Percentiles rank a stretch among this genome's conserved stretches.
Conservation (phyloP, 768 basidiomycete genomes). For the Tylopilus subfusipes region DNA sequence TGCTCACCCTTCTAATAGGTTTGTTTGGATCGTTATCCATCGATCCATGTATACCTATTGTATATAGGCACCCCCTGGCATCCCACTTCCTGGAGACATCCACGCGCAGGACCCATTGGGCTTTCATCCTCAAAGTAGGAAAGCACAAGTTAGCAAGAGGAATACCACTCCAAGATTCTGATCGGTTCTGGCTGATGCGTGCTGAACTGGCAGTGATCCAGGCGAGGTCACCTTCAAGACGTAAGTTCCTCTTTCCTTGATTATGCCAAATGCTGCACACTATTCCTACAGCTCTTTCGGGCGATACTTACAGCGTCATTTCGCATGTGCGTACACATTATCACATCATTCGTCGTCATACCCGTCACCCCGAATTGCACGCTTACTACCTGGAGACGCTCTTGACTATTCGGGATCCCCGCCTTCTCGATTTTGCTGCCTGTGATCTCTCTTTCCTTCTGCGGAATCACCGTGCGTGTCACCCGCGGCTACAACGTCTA, state of each 20-base stretch:
- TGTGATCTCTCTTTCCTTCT: slow-evolving; percentile 35
- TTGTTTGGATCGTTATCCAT: slow-evolving; percentile 52
- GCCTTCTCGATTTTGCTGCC: slow-evolving; percentile 33
- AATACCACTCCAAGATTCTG: slow-evolving; percentile 37
- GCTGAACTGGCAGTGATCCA: slow-evolving; percentile 36
- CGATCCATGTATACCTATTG: slow-evolving; percentile 20
- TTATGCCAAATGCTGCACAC: slow-evolving; percentile 5
- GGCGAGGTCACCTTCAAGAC: neutral
- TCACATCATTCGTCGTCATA: slow-evolving; percentile 35
- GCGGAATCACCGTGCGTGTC: slow-evolving; percentile 30
- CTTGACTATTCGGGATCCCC: slow-evolving; percentile 26
- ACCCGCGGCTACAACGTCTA: slow-evolving; percentile 36
- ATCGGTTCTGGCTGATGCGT: slow-evolving; percentile 63
- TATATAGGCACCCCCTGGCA: slow-evolving; percentile 30
- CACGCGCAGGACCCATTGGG: slow-evolving; percentile 41
- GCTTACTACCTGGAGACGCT: slow-evolving; percentile 45
- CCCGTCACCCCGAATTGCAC: slow-evolving; percentile 43
- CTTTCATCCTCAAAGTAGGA: slow-evolving; percentile 43
- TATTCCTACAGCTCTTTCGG: slow-evolving; percentile 11
- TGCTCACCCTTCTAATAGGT: slow-evolving; percentile 42
- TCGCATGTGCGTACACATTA: slow-evolving; percentile 41
- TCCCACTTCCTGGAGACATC: slow-evolving; percentile 24
- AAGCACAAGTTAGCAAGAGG: slow-evolving; percentile 41
- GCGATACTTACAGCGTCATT: slow-evolving; percentile 13
- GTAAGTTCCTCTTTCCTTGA: slow-evolving; percentile 13